These are phyloP conservation scores for Pyrenochaeta sp. DNA, from an alignment of 2,329 filamentous ascomycete species.

Conservation along the genomic window DNA sequence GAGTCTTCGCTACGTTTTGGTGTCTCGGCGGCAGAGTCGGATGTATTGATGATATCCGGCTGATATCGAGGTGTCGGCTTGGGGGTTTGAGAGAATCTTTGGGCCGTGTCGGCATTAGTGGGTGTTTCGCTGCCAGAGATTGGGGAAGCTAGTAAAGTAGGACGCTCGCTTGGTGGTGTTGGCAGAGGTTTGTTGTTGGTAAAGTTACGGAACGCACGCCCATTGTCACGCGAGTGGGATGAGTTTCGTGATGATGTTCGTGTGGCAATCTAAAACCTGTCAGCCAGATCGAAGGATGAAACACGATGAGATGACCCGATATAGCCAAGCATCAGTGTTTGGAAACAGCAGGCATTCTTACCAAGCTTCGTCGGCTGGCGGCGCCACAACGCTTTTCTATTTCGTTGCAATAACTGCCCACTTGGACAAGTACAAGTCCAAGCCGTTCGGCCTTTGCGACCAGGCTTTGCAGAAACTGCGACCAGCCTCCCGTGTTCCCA, in stretches of 20 bases:
- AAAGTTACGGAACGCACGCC: conserved; percentile 42
- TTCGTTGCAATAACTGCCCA: conserved; percentile 80
- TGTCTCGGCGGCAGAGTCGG: conserved; percentile 29
- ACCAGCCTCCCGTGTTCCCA: conserved; percentile 91
- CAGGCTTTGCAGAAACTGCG: conserved; percentile 78
- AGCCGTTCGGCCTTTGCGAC: conserved; percentile 76
- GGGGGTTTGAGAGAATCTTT: conserved; percentile 22
- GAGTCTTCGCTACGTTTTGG: conserved; percentile 29
- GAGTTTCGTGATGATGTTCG: conserved; percentile 50
- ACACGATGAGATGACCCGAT: not conserved
- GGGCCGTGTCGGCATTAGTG: conserved; percentile 19
- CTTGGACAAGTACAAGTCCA: conserved; percentile 73
- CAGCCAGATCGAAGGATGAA: conserved; percentile 10
- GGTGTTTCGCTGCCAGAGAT: conserved; percentile 22
- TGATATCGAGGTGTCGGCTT: conserved; percentile 25
- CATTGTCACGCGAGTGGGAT: conserved; percentile 43
- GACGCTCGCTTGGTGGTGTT: conserved; percentile 40
- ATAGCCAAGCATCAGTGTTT: conserved; percentile 8
- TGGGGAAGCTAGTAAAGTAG: conserved; percentile 33
- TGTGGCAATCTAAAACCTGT: conserved; percentile 43
- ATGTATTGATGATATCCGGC: conserved; percentile 24
- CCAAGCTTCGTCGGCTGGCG: conserved; percentile 79
- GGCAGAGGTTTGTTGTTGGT: conserved; percentile 48
- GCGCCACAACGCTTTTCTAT: conserved; percentile 87
- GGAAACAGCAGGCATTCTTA: conserved; percentile 54